Percentiles rank a stretch among this genome's conserved stretches.
phyloP scores from a whole-genome alignment of 768 basidiomycete species.

The Pholiota molesta region DNA sequence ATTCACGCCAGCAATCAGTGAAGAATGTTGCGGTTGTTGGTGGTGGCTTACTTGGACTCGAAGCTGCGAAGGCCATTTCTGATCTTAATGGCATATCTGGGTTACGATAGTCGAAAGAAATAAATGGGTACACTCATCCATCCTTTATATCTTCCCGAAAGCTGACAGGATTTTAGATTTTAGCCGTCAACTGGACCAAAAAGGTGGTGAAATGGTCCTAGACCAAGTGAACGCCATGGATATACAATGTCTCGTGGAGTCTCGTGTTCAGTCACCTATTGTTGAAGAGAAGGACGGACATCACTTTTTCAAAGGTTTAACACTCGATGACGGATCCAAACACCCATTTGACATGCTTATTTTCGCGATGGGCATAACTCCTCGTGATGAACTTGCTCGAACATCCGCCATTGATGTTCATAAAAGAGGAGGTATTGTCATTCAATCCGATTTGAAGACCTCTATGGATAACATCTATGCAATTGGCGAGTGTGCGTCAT shows the following conservation, averaged over 20 bases:
- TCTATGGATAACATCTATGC: slow-evolving; percentile 65
- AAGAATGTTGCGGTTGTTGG: slow-evolving; percentile 62
- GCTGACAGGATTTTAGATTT: slow-evolving; percentile 10
- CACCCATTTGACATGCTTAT: slow-evolving; percentile 59
- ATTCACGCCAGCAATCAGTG: slow-evolving; percentile 48
- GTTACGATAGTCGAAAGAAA: slow-evolving; percentile 23
- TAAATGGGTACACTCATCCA: slow-evolving; percentile 15
- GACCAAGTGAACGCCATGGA: slow-evolving; percentile 43
- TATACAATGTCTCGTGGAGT: slow-evolving; percentile 54
- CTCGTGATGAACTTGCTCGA: slow-evolving; percentile 69
- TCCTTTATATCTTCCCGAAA: background rate
- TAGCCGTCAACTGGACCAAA: slow-evolving; percentile 31
- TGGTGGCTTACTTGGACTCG: slow-evolving; percentile 72
- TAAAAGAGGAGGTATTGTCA: slow-evolving; percentile 52
- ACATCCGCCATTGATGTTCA: slow-evolving; percentile 57
- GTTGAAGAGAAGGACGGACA: slow-evolving; percentile 26
- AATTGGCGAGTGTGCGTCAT: slow-evolving; percentile 77
- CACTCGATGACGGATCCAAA: slow-evolving; percentile 48
- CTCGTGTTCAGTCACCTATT: slow-evolving; percentile 33
- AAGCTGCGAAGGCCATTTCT: slow-evolving; percentile 73
- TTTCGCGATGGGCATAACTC: slow-evolving; percentile 70
- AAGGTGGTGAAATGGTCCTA: slow-evolving; percentile 26
- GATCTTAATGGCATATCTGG: slow-evolving; percentile 43
- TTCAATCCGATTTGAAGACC: slow-evolving; percentile 60
- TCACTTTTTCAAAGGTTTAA: slow-evolving; percentile 46